Conservation (phyloP, 139 green algal species). For the Volvox africanus region DNA sequence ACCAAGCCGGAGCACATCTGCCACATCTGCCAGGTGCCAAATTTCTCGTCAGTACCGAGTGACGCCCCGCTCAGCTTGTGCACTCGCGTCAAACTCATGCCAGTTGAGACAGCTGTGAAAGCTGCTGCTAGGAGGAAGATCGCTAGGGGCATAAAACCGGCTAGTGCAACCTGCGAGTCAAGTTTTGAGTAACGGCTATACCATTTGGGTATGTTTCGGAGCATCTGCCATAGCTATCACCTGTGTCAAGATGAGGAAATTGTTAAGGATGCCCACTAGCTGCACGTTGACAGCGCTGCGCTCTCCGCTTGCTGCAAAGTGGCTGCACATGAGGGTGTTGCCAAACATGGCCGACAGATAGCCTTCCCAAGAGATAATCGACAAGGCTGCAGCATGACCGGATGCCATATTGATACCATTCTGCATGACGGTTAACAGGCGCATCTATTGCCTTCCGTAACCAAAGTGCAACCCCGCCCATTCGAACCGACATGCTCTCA, state of each 20-base stretch:
- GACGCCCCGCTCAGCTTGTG: conserved; percentile 2
- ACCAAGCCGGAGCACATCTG: conserved; percentile 67
- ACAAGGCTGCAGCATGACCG: conserved; percentile 68
- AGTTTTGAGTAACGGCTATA: too few species aligned
- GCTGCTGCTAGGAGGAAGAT: conserved; percentile 51
- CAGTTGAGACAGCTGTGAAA: conserved; percentile 20
- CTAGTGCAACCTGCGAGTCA: conserved; percentile 59
- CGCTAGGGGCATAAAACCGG: conserved; percentile 61
- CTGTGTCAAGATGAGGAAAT: conserved; percentile 83
- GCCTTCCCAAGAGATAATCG: conserved; percentile 78
- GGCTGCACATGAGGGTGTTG: conserved; percentile 84
- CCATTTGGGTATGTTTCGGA: not conserved
- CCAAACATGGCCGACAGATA: conserved; percentile 75
- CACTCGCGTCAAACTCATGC: conserved; percentile 49
- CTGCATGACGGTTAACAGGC: conserved; percentile 40
- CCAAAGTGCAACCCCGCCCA: not conserved
- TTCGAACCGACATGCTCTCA: not conserved
- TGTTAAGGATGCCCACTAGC: conserved; percentile 79
- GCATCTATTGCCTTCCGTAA: not conserved
- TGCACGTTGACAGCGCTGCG: conserved; percentile 77
- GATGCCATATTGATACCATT: conserved; percentile 72
- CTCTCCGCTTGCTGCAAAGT: conserved; percentile 81
- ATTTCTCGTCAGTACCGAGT: conserved; percentile 15
- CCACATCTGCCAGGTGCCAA: conserved; percentile 69
- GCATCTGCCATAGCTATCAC: conserved; percentile 28